phyloP scores from a whole-genome alignment of 129 eudicot species.

The Arctium minus region DNA sequence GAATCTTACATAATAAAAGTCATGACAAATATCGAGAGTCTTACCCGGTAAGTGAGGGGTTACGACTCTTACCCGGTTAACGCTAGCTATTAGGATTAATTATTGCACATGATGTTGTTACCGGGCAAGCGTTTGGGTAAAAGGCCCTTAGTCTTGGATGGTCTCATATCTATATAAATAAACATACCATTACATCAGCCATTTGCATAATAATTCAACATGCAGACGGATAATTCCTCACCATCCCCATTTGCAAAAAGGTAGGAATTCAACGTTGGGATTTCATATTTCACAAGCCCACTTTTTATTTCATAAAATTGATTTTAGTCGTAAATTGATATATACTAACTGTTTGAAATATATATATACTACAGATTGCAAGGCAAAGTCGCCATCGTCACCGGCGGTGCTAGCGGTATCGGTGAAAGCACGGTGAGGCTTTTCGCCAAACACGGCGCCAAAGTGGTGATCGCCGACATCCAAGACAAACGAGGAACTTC shows the following conservation, averaged over 20 bases:
- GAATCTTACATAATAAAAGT: too few relatives aligned
- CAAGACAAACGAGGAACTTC: conserved; percentile 52
- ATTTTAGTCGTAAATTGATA: not conserved
- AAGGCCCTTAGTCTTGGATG: too few relatives aligned
- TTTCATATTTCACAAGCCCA: not conserved
- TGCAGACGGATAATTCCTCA: not conserved
- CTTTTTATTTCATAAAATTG: not conserved
- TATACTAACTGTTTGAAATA: not conserved
- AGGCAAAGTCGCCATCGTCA: conserved; percentile 73
- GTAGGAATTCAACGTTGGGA: not conserved
- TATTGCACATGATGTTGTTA: too few relatives aligned
- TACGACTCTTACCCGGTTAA: too few relatives aligned
- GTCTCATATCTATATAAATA: not conserved
- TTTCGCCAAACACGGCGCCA: conserved; percentile 63
- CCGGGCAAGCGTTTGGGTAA: too few relatives aligned
- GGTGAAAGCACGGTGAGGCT: conserved; percentile 65
- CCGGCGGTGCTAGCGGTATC: conserved; percentile 86
- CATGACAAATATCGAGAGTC: too few relatives aligned
- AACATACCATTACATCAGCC: not conserved
- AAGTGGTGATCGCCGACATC: conserved; percentile 64
- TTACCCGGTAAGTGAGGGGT: too few relatives aligned
- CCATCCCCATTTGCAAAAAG: not conserved
- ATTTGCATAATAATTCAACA: not conserved
- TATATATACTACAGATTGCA: conserved; percentile 33
- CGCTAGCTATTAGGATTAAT: too few relatives aligned